phyloP scores from a whole-genome alignment of 352 stramenopile species.

The Phytophthora foliorum region DNA sequence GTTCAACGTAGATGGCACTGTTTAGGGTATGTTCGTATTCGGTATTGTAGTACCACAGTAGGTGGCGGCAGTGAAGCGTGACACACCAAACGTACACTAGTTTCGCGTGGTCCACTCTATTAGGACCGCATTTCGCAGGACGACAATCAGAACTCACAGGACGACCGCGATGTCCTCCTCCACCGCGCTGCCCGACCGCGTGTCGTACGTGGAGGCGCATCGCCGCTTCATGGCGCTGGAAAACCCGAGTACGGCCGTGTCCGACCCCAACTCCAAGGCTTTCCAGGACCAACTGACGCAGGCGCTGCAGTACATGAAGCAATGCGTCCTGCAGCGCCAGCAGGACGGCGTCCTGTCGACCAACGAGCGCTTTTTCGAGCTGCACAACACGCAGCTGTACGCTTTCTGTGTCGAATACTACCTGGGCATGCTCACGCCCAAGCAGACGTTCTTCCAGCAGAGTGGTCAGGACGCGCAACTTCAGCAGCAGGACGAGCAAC shows the following conservation, averaged over 20 bases:
- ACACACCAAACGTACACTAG: not conserved
- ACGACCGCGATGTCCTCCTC: constrained; percentile 5
- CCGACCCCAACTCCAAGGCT: constrained; percentile 28
- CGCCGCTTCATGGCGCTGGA: constrained; percentile 37
- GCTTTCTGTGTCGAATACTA: constrained; percentile 87
- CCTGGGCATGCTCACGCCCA: constrained; percentile 77
- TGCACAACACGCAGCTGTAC: constrained; percentile 86
- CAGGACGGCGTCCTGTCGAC: constrained; percentile 70
- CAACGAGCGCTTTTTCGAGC: constrained; percentile 85
- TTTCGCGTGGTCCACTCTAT: not conserved
- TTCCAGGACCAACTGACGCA: constrained; percentile 37
- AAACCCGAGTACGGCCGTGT: constrained; percentile 23
- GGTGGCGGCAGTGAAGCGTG: not conserved
- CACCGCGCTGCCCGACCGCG: constrained; percentile 22
- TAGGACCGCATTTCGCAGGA: not conserved
- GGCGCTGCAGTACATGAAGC: constrained; percentile 33
- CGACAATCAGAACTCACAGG: not conserved
- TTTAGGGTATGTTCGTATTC: not conserved
- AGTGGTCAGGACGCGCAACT: not conserved
- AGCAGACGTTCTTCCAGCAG: constrained; percentile 79
- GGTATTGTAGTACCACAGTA: too few species aligned
- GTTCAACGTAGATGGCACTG: not conserved
- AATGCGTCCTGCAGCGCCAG: constrained; percentile 67
- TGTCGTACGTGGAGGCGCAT: constrained; percentile 45
- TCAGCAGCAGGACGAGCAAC: constrained; percentile 23